Conservation (phyloP, 805 yeast genomes). For the Pichia gijzeniarum region DNA sequence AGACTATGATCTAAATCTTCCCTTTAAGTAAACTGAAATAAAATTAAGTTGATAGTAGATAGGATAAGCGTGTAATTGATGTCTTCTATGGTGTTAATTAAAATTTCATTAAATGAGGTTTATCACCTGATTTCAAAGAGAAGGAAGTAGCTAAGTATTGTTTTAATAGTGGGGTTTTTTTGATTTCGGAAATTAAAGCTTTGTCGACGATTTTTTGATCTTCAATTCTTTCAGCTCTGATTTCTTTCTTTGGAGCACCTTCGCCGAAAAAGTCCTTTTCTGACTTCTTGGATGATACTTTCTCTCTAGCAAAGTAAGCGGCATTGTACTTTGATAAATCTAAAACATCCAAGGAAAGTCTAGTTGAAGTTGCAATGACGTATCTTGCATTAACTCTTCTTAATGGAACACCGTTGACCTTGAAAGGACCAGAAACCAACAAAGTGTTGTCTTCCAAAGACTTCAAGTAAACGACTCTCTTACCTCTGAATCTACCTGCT, state of each 20-base stretch:
- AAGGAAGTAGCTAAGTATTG: conserved; percentile 93
- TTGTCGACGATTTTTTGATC: conserved; percentile 97
- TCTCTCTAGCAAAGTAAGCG: conserved; percentile 95
- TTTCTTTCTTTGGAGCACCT: conserved; percentile 68
- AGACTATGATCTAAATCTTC: background rate
- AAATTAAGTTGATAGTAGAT: no score
- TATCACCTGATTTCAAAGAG: conserved; percentile 97
- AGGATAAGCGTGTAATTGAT: background rate
- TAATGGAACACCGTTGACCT: conserved; percentile 98
- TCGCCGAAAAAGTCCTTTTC: conserved; percentile 91
- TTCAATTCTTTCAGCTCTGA: conserved; percentile 90
- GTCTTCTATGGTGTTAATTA: conserved; percentile 35
- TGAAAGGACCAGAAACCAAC: conserved; percentile 98
- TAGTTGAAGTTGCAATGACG: conserved; percentile 98
- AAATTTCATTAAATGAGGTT: conserved; percentile 96
- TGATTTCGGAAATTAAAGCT: conserved; percentile 86
- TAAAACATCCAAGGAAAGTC: conserved; percentile 68
- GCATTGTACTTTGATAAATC: conserved; percentile 88
- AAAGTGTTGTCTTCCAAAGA: conserved; percentile 96
- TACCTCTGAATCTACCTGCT: conserved; percentile 99
- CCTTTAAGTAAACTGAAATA: no score
- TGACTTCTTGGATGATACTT: conserved; percentile 72
- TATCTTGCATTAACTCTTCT: conserved; percentile 99
- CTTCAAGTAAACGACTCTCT: conserved; percentile 98
- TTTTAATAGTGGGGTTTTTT: conserved; percentile 95